Evolutionary conservation across 371 early-diverging fungal genomes (phyloP), one percentile per base, ranked within the genome.

Genomic region (Mucor circinelloides): DNA sequence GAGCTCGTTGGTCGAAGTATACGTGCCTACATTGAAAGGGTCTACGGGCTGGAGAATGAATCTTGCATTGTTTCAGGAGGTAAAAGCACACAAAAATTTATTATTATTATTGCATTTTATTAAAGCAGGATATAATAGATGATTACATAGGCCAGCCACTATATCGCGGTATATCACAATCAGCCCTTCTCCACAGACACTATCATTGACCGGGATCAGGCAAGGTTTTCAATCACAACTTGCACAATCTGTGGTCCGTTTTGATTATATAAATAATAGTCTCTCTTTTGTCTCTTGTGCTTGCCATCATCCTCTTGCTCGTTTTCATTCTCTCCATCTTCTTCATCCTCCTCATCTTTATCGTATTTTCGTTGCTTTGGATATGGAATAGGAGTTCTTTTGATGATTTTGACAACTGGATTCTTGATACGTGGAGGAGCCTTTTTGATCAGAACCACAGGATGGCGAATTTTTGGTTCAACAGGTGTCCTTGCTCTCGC

Each of bases 161-260:
- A 8, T 66, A 66, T 36, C 66, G 66, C 4, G 34, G 52, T 42
- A 66, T 66, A 58, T 46, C 38, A 19, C 66, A 66, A 50, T 66
- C 66, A 19, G 32, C 40, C 9, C 59, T 59, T 59, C 38, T 66
- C 19, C 66, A 66, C 30, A 40, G 66, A 17, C 13, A 59, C 30
- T 50, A 63, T 63, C 27, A 52, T 25, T 21, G 27, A 15, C 27
- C 3, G 6, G 15, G 23, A 34, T 59, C 42, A 27, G 40, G 30
- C 15, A 25, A 40, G 6, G 27, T 52, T 52, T 15, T 52, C 15
- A 52, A 52, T 27, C 23, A 52, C 0, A 52, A 52, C 15, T 10
- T 15, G 21, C 6, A 52, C 52, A 52, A 52, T 25, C 6, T 52
- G 52, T 27, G 25, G 3, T 23, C 6, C 25, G 23, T 27, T 13